Evolutionary conservation across 495 filamentous ascomycete species (phyloP).

Genomic region (Aspergillus diversus): DNA sequence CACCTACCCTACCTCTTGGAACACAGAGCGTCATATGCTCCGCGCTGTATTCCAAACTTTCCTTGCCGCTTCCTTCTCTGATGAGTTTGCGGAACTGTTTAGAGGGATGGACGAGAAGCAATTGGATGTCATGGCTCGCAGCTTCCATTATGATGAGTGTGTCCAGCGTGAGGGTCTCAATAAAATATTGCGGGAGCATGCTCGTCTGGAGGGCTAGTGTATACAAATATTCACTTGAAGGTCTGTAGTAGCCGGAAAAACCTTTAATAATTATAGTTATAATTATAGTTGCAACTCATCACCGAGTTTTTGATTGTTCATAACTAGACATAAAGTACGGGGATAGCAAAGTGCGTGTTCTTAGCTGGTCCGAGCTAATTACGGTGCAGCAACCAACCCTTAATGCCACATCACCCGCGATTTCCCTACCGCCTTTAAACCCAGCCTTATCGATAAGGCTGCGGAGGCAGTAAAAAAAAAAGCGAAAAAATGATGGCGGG

Average conservation of each 20-base stretch:
- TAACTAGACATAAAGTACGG: no score
- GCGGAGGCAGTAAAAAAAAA: slow-evolving; percentile 16
- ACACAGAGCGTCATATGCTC: slow-evolving; percentile 57
- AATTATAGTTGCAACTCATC: no score
- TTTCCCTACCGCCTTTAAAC: slow-evolving; percentile 11
- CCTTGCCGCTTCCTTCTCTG: slow-evolving; percentile 53
- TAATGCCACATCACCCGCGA: neutral
- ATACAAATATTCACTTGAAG: neutral
- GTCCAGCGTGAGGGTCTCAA: slow-evolving; percentile 59
- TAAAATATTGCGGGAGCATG: slow-evolving; percentile 46
- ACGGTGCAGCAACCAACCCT: neutral
- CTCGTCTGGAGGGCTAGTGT: neutral
- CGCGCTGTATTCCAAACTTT: slow-evolving; percentile 57
- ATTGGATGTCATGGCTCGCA: slow-evolving; percentile 58
- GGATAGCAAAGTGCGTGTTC: slow-evolving; percentile 16
- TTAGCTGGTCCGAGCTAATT: neutral
- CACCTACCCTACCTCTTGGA: slow-evolving; percentile 60
- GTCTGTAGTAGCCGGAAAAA: neutral
- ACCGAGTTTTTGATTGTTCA: no score
- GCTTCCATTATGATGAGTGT: slow-evolving; percentile 62
- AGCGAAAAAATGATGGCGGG: slow-evolving; percentile 19
- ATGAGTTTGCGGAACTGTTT: slow-evolving; percentile 63
- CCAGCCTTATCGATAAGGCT: slow-evolving; percentile 27
- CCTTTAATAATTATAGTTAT: no score
- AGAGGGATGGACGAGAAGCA: slow-evolving; percentile 54